Evolutionary conservation across 2,329 filamentous ascomycete genomes (phyloP).

Genomic region (Didymella sp.): DNA sequence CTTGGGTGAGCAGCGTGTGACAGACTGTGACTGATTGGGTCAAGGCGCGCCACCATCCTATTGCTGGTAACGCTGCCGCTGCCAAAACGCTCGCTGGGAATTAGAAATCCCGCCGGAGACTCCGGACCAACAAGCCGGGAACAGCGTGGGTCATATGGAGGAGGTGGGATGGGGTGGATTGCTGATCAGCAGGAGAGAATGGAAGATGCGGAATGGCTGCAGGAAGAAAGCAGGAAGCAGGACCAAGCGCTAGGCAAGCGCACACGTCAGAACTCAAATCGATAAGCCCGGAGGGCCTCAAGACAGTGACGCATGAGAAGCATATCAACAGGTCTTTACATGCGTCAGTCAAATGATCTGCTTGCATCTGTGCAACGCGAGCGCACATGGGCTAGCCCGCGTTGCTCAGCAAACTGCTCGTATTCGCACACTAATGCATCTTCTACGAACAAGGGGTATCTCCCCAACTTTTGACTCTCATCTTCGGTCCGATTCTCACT

Average conservation of each 20-base stretch:
- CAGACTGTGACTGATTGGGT: conserved; percentile 7
- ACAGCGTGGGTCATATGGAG: neutral
- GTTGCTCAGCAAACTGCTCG: neutral
- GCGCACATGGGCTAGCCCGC: conserved; percentile 3
- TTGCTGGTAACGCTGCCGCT: conserved; percentile 10
- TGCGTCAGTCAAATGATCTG: conserved; percentile 5
- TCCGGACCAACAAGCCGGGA: conserved; percentile 17
- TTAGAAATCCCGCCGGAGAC: neutral
- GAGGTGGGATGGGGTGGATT: neutral
- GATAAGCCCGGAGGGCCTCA: conserved; percentile 4
- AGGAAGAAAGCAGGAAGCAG: neutral
- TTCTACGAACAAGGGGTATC: conserved; percentile 9
- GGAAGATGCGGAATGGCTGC: neutral
- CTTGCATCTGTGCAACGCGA: conserved; percentile 13
- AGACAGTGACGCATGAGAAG: conserved; percentile 1
- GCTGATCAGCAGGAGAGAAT: neutral
- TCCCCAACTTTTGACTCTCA: conserved; percentile 5
- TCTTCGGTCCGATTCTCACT: conserved; percentile 5
- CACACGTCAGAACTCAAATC: neutral
- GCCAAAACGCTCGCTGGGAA: conserved; percentile 1
- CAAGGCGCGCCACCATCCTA: conserved; percentile 2
- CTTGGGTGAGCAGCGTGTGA: conserved; percentile 7
- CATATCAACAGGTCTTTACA: neutral
- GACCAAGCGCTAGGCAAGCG: conserved; percentile 1
- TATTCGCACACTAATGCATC: conserved; percentile 8